Conservation (phyloP, 306 rosid species). For the Glycine tomentella region DNA sequence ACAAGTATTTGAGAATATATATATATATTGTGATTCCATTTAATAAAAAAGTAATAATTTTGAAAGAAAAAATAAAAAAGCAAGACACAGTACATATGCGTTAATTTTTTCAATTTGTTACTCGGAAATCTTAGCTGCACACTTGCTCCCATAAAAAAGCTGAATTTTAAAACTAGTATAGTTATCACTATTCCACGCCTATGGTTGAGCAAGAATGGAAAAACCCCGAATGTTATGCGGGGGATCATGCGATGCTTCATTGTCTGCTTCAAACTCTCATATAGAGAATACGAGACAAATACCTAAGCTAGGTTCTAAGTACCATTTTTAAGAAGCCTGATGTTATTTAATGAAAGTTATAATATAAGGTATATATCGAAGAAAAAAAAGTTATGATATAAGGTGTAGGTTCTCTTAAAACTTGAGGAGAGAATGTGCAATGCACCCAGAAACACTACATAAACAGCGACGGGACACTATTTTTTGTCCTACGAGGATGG, state of each 20-base stretch:
- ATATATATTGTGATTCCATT: neutral
- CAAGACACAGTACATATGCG: neutral
- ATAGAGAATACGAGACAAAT: slow-evolving; percentile 36
- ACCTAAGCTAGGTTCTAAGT: slow-evolving; percentile 50
- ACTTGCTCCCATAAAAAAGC: neutral
- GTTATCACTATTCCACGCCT: slow-evolving; percentile 3
- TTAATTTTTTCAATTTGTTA: neutral
- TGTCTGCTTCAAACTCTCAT: slow-evolving; percentile 10
- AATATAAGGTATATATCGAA: neutral
- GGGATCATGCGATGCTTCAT: slow-evolving; percentile 20
- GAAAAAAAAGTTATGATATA: neutral
- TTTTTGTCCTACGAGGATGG: slow-evolving; percentile 42
- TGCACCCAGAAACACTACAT: slow-evolving; percentile 46
- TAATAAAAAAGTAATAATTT: neutral
- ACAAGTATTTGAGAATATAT: neutral
- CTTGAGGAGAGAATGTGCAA: slow-evolving; percentile 44
- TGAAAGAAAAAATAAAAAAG: neutral
- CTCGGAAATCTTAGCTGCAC: neutral
- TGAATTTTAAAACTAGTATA: neutral
- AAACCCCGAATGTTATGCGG: neutral
- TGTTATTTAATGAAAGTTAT: slow-evolving; percentile 30
- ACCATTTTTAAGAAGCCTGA: slow-evolving; percentile 45
- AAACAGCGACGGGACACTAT: slow-evolving; percentile 52
- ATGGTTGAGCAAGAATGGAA: slow-evolving; percentile 23
- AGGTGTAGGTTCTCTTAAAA: slow-evolving; percentile 45